phyloP scores from a whole-genome alignment of 192 early-diverging fungal genomes.

The Glomus cerebriforme region DNA sequence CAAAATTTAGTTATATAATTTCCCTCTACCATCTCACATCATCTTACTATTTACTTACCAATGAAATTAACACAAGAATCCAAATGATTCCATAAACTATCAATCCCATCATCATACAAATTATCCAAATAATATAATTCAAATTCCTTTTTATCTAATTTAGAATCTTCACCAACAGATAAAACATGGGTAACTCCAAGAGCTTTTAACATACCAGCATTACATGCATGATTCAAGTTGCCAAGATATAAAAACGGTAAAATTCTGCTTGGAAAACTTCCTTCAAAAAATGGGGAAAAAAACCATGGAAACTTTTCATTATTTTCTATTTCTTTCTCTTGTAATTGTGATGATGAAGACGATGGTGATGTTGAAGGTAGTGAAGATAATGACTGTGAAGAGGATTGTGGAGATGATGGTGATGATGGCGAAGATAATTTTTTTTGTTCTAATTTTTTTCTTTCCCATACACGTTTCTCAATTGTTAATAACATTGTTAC shows the following conservation, averaged over 20 bases:
- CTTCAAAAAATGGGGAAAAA: conserved; percentile 56
- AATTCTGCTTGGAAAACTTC: conserved; percentile 62
- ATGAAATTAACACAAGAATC: conserved; percentile 53
- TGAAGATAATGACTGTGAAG: neutral
- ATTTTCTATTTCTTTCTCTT: conserved; percentile 22
- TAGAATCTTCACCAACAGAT: conserved; percentile 61
- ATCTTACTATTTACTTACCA: conserved; percentile 39
- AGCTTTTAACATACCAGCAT: conserved; percentile 53
- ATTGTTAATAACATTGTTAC: conserved; percentile 46
- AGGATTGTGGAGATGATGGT: neutral
- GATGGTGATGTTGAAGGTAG: neutral
- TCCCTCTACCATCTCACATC: too few species aligned
- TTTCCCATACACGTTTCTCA: conserved; percentile 43
- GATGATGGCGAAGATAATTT: neutral
- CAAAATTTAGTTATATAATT: neutral
- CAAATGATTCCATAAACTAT: conserved; percentile 52
- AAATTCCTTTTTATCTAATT: conserved; percentile 43
- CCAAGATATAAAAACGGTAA: conserved; percentile 61
- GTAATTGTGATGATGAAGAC: neutral
- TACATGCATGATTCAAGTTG: conserved; percentile 65
- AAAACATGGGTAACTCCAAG: conserved; percentile 58
- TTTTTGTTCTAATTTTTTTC: conserved; percentile 9
- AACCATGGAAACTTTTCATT: conserved; percentile 49
- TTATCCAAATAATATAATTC: conserved; percentile 53
- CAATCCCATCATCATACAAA: conserved; percentile 63